Evolutionary conservation across 2,329 filamentous ascomycete genomes (phyloP), one percentile per base, ranked within the genome.

Genomic region (Calonectria pseudoreteaudii): DNA sequence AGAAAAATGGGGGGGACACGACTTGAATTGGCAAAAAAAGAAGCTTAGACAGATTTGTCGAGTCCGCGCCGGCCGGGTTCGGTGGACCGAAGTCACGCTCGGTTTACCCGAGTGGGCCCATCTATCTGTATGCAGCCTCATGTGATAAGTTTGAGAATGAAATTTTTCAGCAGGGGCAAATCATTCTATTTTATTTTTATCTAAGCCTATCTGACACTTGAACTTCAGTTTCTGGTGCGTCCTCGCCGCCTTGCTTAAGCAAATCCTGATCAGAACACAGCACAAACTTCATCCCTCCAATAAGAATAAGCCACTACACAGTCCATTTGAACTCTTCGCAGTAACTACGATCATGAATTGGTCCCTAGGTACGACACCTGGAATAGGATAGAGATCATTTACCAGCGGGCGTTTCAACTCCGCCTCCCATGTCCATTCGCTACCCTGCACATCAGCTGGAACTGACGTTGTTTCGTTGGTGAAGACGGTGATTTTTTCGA

Each of bases 261-360:
- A 38, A 38, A 13, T 23, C 0, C 4, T 31, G 5, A n/a, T 1
- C 16, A 7, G 23, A 4, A 38, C 16, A 18, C 2, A 6, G 13
- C 5, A 14, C 13, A 11, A 3, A 13, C 5, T 14, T 28, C 10
- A 62, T 2, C 23, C 34, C 7, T 62, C 56, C 58, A 72, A 49
- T 10, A 71, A n/a, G 16, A 74, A 28, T 38, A 58, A 38, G 4
- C 47, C 72, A 4, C 65, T 44, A 1, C 36, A 68, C 50, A 60
- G 23, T 0, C 68, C 68, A 16, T 74, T 72, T 1, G 66, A 68
- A 10, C 65, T 36, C 52, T 67, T 74, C 1, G 66, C 72, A 14
- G 28, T 26, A 3, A 74, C 26, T 18, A 74, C n/a, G 11, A 74
- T 23, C 52, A 74, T 66, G n/a, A 74, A 74, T 31, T 72, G 58